Percentiles rank a stretch among this genome's conserved stretches.
These are phyloP conservation scores for Nemania sp. DNA, from an alignment of 2,329 filamentous ascomycete genomes.

Conservation along the genomic window DNA sequence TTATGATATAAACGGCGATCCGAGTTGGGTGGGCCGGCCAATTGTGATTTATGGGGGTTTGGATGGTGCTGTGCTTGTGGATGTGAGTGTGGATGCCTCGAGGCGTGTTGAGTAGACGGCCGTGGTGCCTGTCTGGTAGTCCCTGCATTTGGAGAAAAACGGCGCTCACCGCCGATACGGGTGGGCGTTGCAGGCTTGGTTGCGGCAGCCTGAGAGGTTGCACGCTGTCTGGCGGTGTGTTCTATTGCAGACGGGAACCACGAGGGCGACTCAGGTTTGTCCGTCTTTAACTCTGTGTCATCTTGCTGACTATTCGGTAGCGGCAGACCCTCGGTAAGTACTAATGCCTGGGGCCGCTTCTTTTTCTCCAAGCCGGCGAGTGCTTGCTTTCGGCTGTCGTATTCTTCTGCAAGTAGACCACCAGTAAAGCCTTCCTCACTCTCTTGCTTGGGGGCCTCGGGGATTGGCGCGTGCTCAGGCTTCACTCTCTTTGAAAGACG, in stretches of 20 bases:
- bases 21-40: slow-evolving; percentile 25
- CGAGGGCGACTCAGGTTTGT: slow-evolving; percentile 31
- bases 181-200: slow-evolving; percentile 31
- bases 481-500: slow-evolving; percentile 29
- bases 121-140: slow-evolving; percentile 23
- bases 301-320: slow-evolving; percentile 53
- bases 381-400: slow-evolving; percentile 51
- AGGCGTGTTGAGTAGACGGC: slow-evolving; percentile 18
- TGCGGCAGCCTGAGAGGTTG: slow-evolving; percentile 10
- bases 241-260: slow-evolving; percentile 47
- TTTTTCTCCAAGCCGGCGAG: slow-evolving; percentile 37
- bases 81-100: slow-evolving; percentile 6
- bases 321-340: slow-evolving; percentile 61
- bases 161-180: slow-evolving; percentile 25
- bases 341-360: slow-evolving; percentile 35
- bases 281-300: slow-evolving; percentile 36
- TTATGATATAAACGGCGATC: slow-evolving; percentile 34
- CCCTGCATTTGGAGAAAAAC: slow-evolving; percentile 26
- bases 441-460: slow-evolving; percentile 35
- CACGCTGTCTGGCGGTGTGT: slow-evolving; percentile 36
- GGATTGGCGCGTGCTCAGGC: slow-evolving; percentile 34
- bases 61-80: slow-evolving; percentile 20
- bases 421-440: slow-evolving; percentile 51
- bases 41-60: slow-evolving; percentile 29
- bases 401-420: slow-evolving; percentile 56